Evolutionary conservation across 2,329 filamentous ascomycete genomes (phyloP).

Genomic region (Hypoxylon sp.): DNA sequence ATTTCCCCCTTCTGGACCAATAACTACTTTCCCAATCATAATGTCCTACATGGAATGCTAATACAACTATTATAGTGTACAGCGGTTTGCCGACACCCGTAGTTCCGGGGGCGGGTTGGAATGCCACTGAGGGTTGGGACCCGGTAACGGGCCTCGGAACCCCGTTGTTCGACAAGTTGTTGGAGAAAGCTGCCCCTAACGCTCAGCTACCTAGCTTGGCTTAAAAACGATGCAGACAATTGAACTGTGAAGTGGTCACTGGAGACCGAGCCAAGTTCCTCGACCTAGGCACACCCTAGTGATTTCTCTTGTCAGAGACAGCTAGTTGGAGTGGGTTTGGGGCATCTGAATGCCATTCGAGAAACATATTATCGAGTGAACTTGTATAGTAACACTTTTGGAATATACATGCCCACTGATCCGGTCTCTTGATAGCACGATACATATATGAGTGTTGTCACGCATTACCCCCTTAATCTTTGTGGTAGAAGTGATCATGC

Average conservation of each 20-base stretch:
- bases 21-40: not conserved
- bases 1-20: not conserved
- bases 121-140: slow-evolving; percentile 62
- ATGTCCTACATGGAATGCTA: not conserved
- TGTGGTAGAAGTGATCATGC: too few species aligned
- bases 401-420: slow-evolving; percentile 10
- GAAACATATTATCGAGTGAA: slow-evolving; percentile 10
- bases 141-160: slow-evolving; percentile 63
- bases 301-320: too few species aligned
- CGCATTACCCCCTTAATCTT: not conserved
- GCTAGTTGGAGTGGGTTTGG: too few species aligned
- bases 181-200: slow-evolving; percentile 42
- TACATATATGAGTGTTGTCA: not conserved
- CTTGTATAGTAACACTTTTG: slow-evolving; percentile 15
- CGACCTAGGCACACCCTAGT: not conserved
- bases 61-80: slow-evolving; percentile 36
- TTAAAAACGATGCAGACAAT: slow-evolving; percentile 2
- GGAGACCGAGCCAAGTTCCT: too few species aligned
- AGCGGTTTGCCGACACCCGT: slow-evolving; percentile 48
- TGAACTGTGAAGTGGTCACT: slow-evolving; percentile 12
- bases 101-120: slow-evolving; percentile 58
- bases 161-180: slow-evolving; percentile 59
- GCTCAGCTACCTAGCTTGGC: slow-evolving; percentile 33
- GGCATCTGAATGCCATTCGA: not conserved
- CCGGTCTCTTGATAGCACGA: not conserved